Percentiles rank a stretch among this genome's conserved stretches.
phyloP scores from a whole-genome alignment of 169 alveolate genomes.

The Plasmodium falciparum region DNA sequence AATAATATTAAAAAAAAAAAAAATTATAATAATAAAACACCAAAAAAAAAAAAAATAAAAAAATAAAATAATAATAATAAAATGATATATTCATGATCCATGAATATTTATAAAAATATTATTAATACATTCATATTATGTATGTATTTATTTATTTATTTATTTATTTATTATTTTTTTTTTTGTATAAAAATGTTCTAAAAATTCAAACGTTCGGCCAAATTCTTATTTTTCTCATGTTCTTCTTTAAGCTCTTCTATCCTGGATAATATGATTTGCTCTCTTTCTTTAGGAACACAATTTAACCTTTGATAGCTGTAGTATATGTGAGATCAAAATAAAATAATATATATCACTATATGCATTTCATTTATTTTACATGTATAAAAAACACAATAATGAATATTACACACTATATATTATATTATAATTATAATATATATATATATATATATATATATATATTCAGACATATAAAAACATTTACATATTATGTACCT shows the following conservation, averaged over 20 bases:
- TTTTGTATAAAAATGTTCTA: not conserved
- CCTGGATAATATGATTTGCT: slow-evolving; percentile 74
- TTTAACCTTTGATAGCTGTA: slow-evolving; percentile 80
- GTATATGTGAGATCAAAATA: not conserved
- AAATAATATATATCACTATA: not conserved
- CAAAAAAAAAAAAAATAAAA: too few relatives aligned
- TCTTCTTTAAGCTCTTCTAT: slow-evolving; percentile 57
- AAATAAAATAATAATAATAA: too few relatives aligned
- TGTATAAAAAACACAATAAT: not conserved
- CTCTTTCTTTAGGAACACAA: slow-evolving; percentile 79
- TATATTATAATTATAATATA: not conserved
- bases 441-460: slow-evolving; percentile 13
- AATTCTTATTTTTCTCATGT: slow-evolving; percentile 47
- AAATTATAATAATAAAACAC: too few relatives aligned
- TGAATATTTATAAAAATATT: too few relatives aligned
- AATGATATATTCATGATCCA: too few relatives aligned
- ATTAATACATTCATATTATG: too few relatives aligned
- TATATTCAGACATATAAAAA: not conserved
- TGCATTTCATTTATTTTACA: too few relatives aligned
- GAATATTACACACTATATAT: not conserved
- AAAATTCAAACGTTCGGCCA: slow-evolving; percentile 68
- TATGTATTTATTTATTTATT: too few relatives aligned
- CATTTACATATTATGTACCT: not conserved
- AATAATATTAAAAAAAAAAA: too few relatives aligned
- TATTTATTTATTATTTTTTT: too few relatives aligned